Evolutionary conservation across 345 rosid species (phyloP).

Genomic region (Punica granatum): DNA sequence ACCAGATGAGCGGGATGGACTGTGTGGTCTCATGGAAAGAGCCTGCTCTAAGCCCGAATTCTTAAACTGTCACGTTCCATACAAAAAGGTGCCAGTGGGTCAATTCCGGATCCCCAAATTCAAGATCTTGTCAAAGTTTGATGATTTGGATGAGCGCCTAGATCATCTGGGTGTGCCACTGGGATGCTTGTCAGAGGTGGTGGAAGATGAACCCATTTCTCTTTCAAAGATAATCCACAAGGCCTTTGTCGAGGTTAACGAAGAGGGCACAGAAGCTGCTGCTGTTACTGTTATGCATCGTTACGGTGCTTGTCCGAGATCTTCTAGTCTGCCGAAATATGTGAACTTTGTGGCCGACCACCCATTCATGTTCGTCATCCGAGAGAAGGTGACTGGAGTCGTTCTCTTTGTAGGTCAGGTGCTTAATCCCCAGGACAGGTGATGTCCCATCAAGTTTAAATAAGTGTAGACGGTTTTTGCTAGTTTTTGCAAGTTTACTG

Average conservation of each 20-base stretch:
- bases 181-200: conserved; percentile 9
- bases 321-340: neutral
- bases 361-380: conserved; percentile 17
- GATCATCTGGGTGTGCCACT: conserved; percentile 5
- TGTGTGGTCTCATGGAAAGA: conserved; percentile 5
- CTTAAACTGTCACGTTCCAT: neutral
- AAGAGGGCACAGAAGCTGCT: conserved; percentile 19
- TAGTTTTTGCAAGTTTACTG: too few relatives aligned
- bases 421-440: conserved; percentile 2
- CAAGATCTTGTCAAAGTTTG: conserved; percentile 2
- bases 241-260: conserved; percentile 8
- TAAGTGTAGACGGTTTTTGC: too few relatives aligned
- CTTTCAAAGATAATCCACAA: conserved; percentile 10
- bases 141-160: neutral
- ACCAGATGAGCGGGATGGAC: conserved; percentile 6
- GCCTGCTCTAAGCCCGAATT: neutral
- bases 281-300: neutral
- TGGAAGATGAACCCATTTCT: neutral
- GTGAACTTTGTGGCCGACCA: conserved; percentile 15
- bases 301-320: neutral
- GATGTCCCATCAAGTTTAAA: too few relatives aligned
- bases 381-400: neutral
- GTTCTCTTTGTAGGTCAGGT: conserved; percentile 12
- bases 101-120: conserved; percentile 8
- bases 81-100: neutral